Base-by-base conservation (phyloP, 257 asterid genomes). In the Linderniella brevidens region DNA sequence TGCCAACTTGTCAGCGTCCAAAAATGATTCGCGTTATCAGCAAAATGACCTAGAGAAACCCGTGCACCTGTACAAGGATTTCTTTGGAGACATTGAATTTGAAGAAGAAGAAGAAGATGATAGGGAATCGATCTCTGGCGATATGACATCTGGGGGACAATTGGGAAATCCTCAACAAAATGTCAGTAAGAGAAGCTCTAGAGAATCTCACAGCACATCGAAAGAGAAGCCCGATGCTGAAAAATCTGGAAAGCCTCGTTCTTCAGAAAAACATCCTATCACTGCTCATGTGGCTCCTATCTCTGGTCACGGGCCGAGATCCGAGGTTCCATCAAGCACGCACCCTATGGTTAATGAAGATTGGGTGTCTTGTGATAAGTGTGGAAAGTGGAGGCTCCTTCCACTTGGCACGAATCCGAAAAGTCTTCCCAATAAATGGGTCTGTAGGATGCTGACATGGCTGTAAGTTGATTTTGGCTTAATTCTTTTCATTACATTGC, bases 391-490 rank as follows among this genome's bases (percentile, higher is more conserved):
- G 99, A 74, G 99, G 59, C 82, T 90, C 63, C 88, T 90, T 64
- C 99, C 99, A 48, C 93, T 68, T 56, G 96, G 82, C 44, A 85
- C 68, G 55, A 74, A 85, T 65, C 94, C 96, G 35, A 54, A 54
- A 46, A 75, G 79, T 66, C 96, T 90, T 61, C 93, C 96, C 13
- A 75, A 90, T 57, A 82, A 79, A 68, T 90, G 99, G 99, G 52
- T 65, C 41, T 90, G 99, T 59, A 79, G 77, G 66, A 81, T 81
- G 99, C 99, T 85, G 50, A 62, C 70, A 57, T 85, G 99, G 99
- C 86, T 90, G 96, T 90, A 81, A 90, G 99, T 85, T 63, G 4
- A 17, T 18, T 17, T 11, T 10, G 15, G 32, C 17, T 44, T 2
- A 13, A 19, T 52, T 8, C 17, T 9, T 17, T 58, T 19, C 55